Percentiles rank a stretch among this genome's conserved stretches.
These are phyloP conservation scores for Triangularia setosa DNA, from an alignment of 2,329 filamentous ascomycete species.

Conservation along the genomic window DNA sequence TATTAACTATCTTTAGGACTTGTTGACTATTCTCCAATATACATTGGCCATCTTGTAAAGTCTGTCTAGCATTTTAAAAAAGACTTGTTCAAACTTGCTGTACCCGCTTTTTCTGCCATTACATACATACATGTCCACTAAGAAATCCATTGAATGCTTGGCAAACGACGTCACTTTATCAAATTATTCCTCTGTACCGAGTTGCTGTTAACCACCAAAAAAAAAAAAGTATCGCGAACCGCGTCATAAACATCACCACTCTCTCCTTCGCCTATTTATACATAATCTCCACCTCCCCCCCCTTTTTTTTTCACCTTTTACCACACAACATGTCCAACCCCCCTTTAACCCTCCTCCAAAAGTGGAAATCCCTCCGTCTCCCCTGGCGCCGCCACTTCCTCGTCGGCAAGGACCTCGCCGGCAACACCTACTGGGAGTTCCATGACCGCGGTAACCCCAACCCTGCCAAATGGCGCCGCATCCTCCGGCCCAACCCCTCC, in stretches of 20 bases:
- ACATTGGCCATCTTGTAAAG: too few species aligned
- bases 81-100: neutral
- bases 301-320: neutral
- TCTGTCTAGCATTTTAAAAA: neutral
- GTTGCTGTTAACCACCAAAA: conserved; percentile 1
- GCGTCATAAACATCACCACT: neutral
- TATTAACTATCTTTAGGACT: too few species aligned
- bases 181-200: neutral
- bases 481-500: conserved; percentile 55
- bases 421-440: conserved; percentile 69
- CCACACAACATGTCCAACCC: neutral
- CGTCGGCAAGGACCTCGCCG: conserved; percentile 59
- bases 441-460: conserved; percentile 40
- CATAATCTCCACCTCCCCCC: neutral
- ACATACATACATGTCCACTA: neutral
- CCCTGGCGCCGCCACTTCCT: conserved; percentile 63
- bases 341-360: conserved; percentile 37
- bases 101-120: neutral
- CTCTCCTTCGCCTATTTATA: neutral
- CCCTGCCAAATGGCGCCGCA: conserved; percentile 52
- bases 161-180: conserved; percentile 19
- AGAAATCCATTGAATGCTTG: conserved; percentile 11
- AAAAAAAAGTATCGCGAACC: neutral
- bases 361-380: conserved; percentile 59
- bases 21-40: too few species aligned